Evolutionary conservation across 768 basidiomycete species (phyloP), one percentile per base, ranked within the genome.

Genomic region (Lactarius hatsudake): DNA sequence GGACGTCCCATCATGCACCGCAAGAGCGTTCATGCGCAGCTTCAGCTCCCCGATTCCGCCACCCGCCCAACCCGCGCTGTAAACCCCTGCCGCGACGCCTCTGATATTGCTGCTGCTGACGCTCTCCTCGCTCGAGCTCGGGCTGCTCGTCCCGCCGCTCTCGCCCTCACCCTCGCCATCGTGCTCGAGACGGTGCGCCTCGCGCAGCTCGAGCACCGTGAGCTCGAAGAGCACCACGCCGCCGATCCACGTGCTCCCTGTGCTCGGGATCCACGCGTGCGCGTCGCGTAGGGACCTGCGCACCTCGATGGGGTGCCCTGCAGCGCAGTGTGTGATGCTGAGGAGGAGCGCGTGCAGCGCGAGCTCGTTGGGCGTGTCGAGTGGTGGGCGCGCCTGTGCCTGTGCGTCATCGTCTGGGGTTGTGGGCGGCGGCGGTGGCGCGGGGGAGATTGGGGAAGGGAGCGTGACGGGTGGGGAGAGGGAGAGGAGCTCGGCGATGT

Each of bases 361-460:
- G 17, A 85, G 78, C 71, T 93, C 91, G 71, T 93, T 91, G 0
- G 86, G 78, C 0, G 87, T 89, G 73, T 91, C 87, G 18, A 91
- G 80, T 71, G 40, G 32, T 32, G 62, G 2, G 85, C 85, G 30
- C 30, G 30, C 30, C 30, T 32, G 30, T 3, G 30, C 28, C 28
- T 28, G 28, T 28, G 28, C 28, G 28, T 28, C 30, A 5, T 32
- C 30, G 30, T 32, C 30, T 32, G 28, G 28, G 28, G 28, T 28
- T 28, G 28, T 28, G 28, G 28, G 28, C 28, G 28, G 28, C 28
- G 28, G 28, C 2, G 30, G 30, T 5, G 5, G 30, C 30, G 30
- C 30, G 30, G 30, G 30, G 30, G 30, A 32, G 30, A 63, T 42
- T 5, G 61, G 61, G 30, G 61, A 42, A 0, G 72, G 71, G 53